phyloP scores from a whole-genome alignment of 2,329 filamentous ascomycete genomes.

The Amauroascus verrucosus region DNA sequence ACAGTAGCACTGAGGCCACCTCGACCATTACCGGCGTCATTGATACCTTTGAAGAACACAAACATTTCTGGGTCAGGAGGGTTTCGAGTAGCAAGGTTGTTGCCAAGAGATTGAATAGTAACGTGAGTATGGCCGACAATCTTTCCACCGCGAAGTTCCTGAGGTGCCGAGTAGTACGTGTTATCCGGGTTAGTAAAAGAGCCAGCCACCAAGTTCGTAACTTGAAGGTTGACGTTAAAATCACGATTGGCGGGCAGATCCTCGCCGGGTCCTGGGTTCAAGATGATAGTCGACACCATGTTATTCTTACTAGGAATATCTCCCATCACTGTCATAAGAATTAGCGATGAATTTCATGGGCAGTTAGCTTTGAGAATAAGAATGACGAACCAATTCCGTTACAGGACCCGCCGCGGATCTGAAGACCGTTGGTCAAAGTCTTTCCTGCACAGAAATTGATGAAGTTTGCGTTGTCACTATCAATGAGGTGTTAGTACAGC shows the following conservation, averaged over 20 bases:
- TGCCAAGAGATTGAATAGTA: conserved; percentile 42
- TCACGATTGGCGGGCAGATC: conserved; percentile 31
- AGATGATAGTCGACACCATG: conserved; percentile 49
- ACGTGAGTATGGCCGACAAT: conserved; percentile 35
- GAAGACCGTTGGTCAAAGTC: conserved; percentile 46
- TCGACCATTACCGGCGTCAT: conserved; percentile 41
- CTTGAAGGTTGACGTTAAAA: conserved; percentile 43
- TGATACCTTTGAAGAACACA: conserved; percentile 51
- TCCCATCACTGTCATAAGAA: conserved; percentile 41
- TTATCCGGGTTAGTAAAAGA: conserved; percentile 45
- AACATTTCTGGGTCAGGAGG: conserved; percentile 38
- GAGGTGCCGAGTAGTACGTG: conserved; percentile 48
- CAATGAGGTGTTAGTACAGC: conserved; percentile 13
- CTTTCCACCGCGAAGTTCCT: conserved; percentile 36
- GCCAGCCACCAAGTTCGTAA: conserved; percentile 43
- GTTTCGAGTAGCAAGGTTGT: conserved; percentile 26
- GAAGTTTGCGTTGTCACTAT: conserved; percentile 45
- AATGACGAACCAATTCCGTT: conserved; percentile 42
- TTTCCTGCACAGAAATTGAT: conserved; percentile 51
- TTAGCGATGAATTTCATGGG: background rate
- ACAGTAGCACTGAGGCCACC: conserved; percentile 40
- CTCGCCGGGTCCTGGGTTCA: conserved; percentile 36
- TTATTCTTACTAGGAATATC: conserved; percentile 42
- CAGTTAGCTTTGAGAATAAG: background rate
- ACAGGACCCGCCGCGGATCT: conserved; percentile 44